Percentiles rank a stretch among this genome's conserved stretches.
phyloP scores from a whole-genome alignment of 345 rosid species.

The Syzygium jambos region DNA sequence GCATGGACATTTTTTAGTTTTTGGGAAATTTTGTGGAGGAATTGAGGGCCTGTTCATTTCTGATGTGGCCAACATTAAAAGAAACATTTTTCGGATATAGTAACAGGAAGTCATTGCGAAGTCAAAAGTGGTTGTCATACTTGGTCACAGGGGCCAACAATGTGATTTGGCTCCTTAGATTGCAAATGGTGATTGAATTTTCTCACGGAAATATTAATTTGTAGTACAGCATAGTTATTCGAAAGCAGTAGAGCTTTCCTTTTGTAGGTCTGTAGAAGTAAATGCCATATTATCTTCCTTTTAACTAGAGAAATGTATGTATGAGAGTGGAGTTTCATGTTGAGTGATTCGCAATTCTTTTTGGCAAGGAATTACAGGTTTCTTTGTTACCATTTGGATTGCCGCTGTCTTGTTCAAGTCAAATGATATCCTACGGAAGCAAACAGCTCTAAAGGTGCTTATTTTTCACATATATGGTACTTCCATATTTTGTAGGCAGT shows the following conservation, averaged over 20 bases:
- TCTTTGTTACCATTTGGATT: constrained; percentile 97
- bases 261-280: not conserved
- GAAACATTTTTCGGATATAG: not conserved
- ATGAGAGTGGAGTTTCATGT: not conserved
- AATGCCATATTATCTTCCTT: not conserved
- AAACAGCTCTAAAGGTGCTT: constrained; percentile 89
- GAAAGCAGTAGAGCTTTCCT: not conserved
- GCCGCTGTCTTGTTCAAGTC: constrained; percentile 98
- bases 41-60: not conserved
- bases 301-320: not conserved
- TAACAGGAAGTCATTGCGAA: not conserved
- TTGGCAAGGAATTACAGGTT: constrained; percentile 45
- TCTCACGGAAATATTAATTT: not conserved
- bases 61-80: not conserved
- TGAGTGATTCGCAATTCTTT: constrained; percentile 11
- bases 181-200: not conserved
- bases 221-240: not conserved
- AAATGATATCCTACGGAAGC: constrained; percentile 87
- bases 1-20: not conserved
- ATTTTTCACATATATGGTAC: not conserved
- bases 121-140: not conserved
- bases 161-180: not conserved
- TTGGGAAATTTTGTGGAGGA: not conserved
- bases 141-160: not conserved
- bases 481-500: not conserved